Evolutionary conservation across 768 basidiomycete genomes (phyloP).

Genomic region (Naganishia kalamii): DNA sequence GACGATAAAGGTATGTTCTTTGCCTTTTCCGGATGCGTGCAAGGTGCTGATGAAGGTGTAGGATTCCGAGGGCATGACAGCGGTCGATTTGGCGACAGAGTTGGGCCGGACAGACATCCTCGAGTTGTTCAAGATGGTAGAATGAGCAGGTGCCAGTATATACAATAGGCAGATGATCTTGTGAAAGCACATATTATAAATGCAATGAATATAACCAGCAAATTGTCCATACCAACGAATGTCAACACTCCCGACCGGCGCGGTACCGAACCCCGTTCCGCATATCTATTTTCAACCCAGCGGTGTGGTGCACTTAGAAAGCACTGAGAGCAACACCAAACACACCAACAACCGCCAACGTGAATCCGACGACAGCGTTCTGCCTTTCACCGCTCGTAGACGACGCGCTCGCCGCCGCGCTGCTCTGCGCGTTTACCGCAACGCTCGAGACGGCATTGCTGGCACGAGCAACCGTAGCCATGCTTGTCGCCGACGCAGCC

Average conservation of each 20-base stretch:
- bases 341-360: neutral
- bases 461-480: no score
- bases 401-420: no score
- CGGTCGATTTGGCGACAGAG: neutral
- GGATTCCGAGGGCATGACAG: neutral
- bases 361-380: neutral
- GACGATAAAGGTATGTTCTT: constrained; percentile 55
- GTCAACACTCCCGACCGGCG: no score
- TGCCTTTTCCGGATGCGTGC: neutral
- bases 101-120: neutral
- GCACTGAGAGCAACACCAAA: neutral
- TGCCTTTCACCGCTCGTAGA: neutral
- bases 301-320: neutral
- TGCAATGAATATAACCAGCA: neutral
- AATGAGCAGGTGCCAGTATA: neutral
- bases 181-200: neutral
- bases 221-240: neutral
- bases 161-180: neutral
- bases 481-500: no score
- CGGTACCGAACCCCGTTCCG: no score
- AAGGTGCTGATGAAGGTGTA: no score
- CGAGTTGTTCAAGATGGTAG: no score
- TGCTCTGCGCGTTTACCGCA: no score
- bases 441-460: no score
- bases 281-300: neutral